Base-by-base conservation (phyloP, 2,329 filamentous ascomycete genomes). In the Colletotrichum sp. region DNA sequence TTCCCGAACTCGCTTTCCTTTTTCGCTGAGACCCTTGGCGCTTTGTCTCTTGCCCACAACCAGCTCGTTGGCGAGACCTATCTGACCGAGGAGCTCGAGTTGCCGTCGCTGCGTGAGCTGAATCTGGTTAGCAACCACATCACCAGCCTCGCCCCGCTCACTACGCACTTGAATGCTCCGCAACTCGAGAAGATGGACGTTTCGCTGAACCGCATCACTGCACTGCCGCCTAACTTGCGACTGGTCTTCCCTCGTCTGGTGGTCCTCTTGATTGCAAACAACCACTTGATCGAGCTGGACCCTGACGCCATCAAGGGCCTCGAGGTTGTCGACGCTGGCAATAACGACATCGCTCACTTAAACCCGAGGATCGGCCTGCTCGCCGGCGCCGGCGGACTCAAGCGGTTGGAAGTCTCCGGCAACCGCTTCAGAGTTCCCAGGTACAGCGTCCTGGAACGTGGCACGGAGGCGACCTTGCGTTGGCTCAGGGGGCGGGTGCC, bases 401-500 rank as follows among this genome's bases (percentile, higher is more conserved):
- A 94, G 88, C 84, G 90, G 70, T 87, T 98, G 12, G 94, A 98
- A 64, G 94, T 98, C 6, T 91, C 91, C 32, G 96, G 96, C 0
- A 99, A 99, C 83, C 90, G 93, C 36, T 99, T 99, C 85, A 90
- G 95, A 36, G 95, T 98, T 36, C 96, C 96, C 1, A 92, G 95
- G 72, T 96, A 94, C 87, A 94, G 94, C 78, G 90, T 98, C 8
- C 86, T 99, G 64, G 94, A 96, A 76, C 94, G 95, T 77, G 96
- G 96, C 1, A 98, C 96, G 0, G 95, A 98, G 80, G 94, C 95
- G 4, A 93, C 95, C 1, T 86, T 98, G 79, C 89, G 92, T 66
- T 98, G 95, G 94, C 84, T 98, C 67, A 90, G 95, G 76, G 94
- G 95, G 32, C 90, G 94, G 71, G 93, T 98, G 44, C 93, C 95